These are phyloP conservation scores for Adansonia grandidieri DNA, from an alignment of 441 rosid species.

Conservation along the genomic window DNA sequence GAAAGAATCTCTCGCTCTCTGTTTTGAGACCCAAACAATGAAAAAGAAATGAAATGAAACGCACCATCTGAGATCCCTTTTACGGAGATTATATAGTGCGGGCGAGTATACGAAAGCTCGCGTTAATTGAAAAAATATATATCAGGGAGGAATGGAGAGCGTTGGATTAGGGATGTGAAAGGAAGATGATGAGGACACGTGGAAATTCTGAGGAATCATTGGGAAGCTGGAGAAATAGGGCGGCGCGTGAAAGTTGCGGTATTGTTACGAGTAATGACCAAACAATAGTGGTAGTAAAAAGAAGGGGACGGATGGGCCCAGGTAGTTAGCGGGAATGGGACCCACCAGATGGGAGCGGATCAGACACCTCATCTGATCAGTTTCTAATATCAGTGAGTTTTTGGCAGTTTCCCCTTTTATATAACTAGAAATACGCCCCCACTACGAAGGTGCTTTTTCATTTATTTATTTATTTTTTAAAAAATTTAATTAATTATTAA, in stretches of 20 bases:
- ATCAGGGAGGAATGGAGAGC: not conserved
- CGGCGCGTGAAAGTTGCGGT: constrained; percentile 24
- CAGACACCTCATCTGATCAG: constrained; percentile 21
- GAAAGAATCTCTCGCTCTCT: constrained; percentile 40
- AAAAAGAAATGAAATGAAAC: constrained; percentile 9
- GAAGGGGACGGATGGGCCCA: constrained; percentile 8
- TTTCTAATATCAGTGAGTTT: not conserved
- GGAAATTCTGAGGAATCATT: not conserved
- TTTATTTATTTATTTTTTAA: too few species aligned
- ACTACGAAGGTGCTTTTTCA: too few species aligned
- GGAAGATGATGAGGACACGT: not conserved
- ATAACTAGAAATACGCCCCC: too few species aligned
- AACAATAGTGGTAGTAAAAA: constrained; percentile 3
- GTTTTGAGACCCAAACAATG: not conserved
- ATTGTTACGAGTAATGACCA: constrained; percentile 30
- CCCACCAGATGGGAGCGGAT: constrained; percentile 23
- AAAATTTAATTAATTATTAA: too few species aligned
- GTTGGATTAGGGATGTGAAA: not conserved
- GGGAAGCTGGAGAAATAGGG: constrained; percentile 15
- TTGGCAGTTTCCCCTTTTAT: not conserved
- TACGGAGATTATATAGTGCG: constrained; percentile 30
- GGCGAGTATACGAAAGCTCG: not conserved
- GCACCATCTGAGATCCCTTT: not conserved
- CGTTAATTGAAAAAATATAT: not conserved
- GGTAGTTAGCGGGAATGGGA: constrained; percentile 13